Evolutionary conservation across 768 basidiomycete species (phyloP), one percentile per base, ranked within the genome.

Genomic region (Coprinopsis strossmayeri): DNA sequence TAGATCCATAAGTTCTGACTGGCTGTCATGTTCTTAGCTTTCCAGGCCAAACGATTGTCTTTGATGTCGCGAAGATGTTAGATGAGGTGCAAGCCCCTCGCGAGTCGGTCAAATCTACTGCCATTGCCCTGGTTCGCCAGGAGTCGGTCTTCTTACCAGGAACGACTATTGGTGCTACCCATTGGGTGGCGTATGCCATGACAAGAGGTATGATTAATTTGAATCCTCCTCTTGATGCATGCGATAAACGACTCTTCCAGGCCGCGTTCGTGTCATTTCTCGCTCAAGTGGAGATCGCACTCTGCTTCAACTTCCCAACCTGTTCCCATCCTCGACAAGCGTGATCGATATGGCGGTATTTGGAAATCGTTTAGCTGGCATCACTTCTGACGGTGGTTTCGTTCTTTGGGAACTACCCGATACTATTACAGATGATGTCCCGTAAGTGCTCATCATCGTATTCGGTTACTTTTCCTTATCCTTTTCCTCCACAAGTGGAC

Each of bases 181-280:
- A 89, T 59, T 92, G 90, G 87, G 90, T 92, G 50, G 90, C 90
- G 13, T 91, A 92, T 58, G 90, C 89, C 21, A 92, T 92, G 90
- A 91, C 86, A 3, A 81, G 84, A 69, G 87, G 85, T 80, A 52
- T n/a, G 9, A 59, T 52, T 17, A 32, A 34, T 12, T 34, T 42
- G 32, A 23, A 10, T 17, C 7, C 3, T n/a, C 28, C n/a, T 11
- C 15, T 3, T 21, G 39, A 25, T 26, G 13, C 35, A n/a, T 26
- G 32, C 23, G 1, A 18, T 10, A 39, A 44, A 49, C 41, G 52
- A 2, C 54, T 26, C 24, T 23, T 25, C 26, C 52, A 82, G 84
- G 86, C 51, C 88, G 90, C 51, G 85, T 92, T 44, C 85, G 90
- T 37, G 85, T 92, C 45, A 92, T 91, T 51, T 91, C 89, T 18